Percentiles rank a stretch among this genome's conserved stretches.
Conservation (phyloP, 1,284 basidiomycete genomes). For the Sporisorium reilianum region DNA sequence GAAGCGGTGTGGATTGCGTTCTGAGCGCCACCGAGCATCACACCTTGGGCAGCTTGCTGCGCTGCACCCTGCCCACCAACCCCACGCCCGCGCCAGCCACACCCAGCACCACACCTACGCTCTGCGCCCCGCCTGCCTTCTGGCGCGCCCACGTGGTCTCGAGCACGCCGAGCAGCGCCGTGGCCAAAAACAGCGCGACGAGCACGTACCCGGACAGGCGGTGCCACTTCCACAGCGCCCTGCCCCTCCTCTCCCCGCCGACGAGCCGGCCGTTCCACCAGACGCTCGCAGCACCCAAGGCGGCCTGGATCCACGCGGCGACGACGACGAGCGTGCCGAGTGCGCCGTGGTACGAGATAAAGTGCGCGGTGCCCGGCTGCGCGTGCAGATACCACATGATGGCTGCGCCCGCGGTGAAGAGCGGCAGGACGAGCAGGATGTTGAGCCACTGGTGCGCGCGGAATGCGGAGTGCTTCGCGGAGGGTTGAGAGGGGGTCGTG, state of each 20-base stretch:
- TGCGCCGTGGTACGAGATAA: constrained; percentile 58
- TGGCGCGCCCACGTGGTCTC: constrained; percentile 52
- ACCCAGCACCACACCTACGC: constrained; percentile 5
- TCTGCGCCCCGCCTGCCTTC: constrained; percentile 18
- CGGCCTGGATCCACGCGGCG: constrained; percentile 55
- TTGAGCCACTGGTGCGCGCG: constrained; percentile 47
- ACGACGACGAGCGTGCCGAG: constrained; percentile 43
- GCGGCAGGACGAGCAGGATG: constrained; percentile 46
- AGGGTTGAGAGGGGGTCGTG: constrained; percentile 23
- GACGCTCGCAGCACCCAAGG: constrained; percentile 53
- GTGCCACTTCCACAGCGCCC: constrained; percentile 54
- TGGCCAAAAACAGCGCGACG: constrained; percentile 45
- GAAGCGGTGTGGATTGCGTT: neutral
- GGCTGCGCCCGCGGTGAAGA: constrained; percentile 54
- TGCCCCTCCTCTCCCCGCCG: constrained; percentile 46
- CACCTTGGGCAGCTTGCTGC: constrained; percentile 47
- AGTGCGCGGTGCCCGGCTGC: constrained; percentile 44
- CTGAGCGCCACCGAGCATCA: constrained; percentile 3
- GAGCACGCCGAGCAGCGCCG: constrained; percentile 36
- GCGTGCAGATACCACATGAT: constrained; percentile 65
- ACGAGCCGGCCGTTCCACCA: constrained; percentile 51
- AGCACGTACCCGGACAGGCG: constrained; percentile 53
- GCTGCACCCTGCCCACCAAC: constrained; percentile 25
- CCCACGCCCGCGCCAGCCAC: constrained; percentile 12
- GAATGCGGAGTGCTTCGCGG: constrained; percentile 41